Conservation (phyloP, 495 filamentous ascomycete species). For the Lentithecium fluviatile region DNA sequence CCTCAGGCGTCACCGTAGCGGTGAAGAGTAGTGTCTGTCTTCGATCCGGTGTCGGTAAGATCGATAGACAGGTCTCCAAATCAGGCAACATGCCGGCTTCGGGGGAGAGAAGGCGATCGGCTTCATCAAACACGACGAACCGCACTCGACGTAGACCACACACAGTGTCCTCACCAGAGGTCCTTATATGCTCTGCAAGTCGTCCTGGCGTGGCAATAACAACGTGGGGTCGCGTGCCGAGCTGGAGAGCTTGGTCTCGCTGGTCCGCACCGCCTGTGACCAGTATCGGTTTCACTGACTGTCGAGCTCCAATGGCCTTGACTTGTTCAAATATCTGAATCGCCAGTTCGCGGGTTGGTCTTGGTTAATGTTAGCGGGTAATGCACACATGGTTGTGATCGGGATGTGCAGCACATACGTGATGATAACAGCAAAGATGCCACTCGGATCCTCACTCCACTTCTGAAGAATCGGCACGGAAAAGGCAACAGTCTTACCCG, state of each 20-base stretch:
- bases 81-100: conserved; percentile 90
- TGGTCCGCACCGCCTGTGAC: conserved; percentile 92
- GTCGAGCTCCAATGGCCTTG: conserved; percentile 81
- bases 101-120: conserved; percentile 80
- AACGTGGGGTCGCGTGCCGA: conserved; percentile 79
- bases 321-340: conserved; percentile 96
- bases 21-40: conserved; percentile 96
- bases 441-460: conserved; percentile 89
- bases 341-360: conserved; percentile 69
- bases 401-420: conserved; percentile 54
- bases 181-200: conserved; percentile 88
- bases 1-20: conserved; percentile 91
- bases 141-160: conserved; percentile 71
- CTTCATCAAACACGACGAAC: conserved; percentile 93
- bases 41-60: conserved; percentile 67
- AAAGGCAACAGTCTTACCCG: conserved; percentile 99
- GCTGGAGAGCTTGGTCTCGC: conserved; percentile 80
- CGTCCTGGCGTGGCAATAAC: conserved; percentile 94
- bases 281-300: conserved; percentile 79
- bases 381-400: background rate
- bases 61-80: conserved; percentile 79
- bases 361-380: background rate
- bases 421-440: conserved; percentile 83
- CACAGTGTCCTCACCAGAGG: conserved; percentile 86
- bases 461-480: conserved; percentile 87